phyloP scores from a whole-genome alignment of 768 basidiomycete genomes.

The Phanerochaete carnosa region DNA sequence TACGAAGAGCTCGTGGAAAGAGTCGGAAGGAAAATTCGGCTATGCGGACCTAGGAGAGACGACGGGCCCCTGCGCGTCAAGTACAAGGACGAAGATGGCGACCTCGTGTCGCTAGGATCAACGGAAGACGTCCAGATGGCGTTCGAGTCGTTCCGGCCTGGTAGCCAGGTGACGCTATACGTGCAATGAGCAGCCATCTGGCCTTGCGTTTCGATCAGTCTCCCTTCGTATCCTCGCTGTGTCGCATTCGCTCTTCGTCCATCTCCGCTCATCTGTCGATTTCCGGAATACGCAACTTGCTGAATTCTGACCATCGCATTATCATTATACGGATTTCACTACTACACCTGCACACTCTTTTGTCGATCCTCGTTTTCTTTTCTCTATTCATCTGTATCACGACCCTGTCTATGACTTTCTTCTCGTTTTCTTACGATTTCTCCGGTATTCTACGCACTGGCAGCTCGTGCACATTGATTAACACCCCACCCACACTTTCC shows the following conservation, averaged over 20 bases:
- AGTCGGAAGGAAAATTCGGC: slow-evolving; percentile 88
- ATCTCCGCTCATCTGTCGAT: neutral
- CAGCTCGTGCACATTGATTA: slow-evolving; percentile 2
- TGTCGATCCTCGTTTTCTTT: too few relatives aligned
- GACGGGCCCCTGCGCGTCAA: slow-evolving; percentile 82
- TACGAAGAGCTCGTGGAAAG: slow-evolving; percentile 84
- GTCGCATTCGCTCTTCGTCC: slow-evolving; percentile 3
- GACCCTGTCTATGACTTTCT: neutral
- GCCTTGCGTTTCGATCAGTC: neutral
- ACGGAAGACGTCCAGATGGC: slow-evolving; percentile 95
- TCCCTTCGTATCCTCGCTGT: slow-evolving; percentile 4
- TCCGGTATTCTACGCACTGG: slow-evolving; percentile 3
- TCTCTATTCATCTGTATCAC: slow-evolving; percentile 6
- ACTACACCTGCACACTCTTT: slow-evolving; percentile 3
- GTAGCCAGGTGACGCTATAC: slow-evolving; percentile 78
- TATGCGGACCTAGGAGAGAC: slow-evolving; percentile 80
- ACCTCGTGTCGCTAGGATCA: slow-evolving; percentile 82
- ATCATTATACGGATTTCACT: slow-evolving; percentile 10
- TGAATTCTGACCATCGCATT: neutral
- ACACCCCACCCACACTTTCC: slow-evolving; percentile 1
- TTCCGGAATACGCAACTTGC: neutral
- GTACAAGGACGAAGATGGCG: slow-evolving; percentile 91
- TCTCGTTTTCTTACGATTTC: neutral
- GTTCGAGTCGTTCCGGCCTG: slow-evolving; percentile 77
- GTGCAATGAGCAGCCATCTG: slow-evolving; percentile 50